phyloP scores from a whole-genome alignment of 2,329 filamentous ascomycete species.

The Didymella sp. region DNA sequence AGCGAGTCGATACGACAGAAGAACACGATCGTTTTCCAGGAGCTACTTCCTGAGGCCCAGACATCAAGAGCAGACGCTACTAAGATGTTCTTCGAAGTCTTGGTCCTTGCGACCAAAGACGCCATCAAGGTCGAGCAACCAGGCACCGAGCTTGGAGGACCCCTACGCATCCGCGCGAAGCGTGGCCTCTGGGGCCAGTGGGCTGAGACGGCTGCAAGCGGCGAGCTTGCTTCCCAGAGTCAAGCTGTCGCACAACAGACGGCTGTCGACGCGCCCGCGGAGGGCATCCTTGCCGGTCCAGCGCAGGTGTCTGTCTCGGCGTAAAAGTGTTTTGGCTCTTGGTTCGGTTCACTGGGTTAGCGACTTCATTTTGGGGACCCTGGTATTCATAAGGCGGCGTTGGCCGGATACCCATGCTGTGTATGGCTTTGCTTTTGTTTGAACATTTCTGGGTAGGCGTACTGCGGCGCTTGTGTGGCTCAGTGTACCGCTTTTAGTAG shows the following conservation, averaged over 20 bases:
- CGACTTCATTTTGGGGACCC: slow-evolving; percentile 20
- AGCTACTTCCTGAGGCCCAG: slow-evolving; percentile 80
- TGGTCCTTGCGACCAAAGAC: slow-evolving; percentile 96
- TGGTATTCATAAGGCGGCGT: slow-evolving; percentile 37
- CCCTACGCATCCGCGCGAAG: slow-evolving; percentile 87
- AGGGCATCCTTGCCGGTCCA: slow-evolving; percentile 31
- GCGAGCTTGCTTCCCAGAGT: slow-evolving; percentile 34
- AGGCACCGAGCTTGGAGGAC: slow-evolving; percentile 71
- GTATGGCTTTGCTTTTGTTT: slow-evolving; percentile 27
- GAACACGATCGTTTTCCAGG: slow-evolving; percentile 83
- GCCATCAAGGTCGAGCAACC: slow-evolving; percentile 95
- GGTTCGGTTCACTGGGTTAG: slow-evolving; percentile 14
- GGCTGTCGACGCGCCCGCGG: slow-evolving; percentile 28
- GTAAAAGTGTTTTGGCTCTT: slow-evolving; percentile 22
- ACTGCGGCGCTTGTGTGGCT: slow-evolving; percentile 26
- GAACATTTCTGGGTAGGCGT: slow-evolving; percentile 21
- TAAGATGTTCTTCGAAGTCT: slow-evolving; percentile 98
- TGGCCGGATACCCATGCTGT: slow-evolving; percentile 44
- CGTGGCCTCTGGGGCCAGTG: slow-evolving; percentile 95
- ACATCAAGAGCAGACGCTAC: slow-evolving; percentile 91
- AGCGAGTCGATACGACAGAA: slow-evolving; percentile 74
- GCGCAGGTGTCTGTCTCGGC: slow-evolving; percentile 33
- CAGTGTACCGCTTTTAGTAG: slow-evolving; percentile 19
- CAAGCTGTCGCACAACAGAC: slow-evolving; percentile 28
- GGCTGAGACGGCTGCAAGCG: slow-evolving; percentile 70